Evolutionary conservation across 352 stramenopile genomes (phyloP).

Genomic region (Phytophthora ramorum): DNA sequence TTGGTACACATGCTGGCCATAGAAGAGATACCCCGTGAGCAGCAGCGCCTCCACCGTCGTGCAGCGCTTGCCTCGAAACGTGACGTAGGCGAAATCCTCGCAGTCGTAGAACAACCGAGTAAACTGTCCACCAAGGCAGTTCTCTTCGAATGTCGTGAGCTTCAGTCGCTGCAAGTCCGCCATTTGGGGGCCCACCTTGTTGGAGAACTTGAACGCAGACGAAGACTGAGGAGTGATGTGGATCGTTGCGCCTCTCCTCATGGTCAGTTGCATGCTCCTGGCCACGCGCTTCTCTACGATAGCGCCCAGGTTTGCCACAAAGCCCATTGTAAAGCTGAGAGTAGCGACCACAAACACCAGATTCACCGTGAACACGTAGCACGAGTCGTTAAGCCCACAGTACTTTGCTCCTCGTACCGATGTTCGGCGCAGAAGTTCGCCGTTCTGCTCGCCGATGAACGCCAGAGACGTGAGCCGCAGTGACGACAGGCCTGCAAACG

Average conservation of each 20-base stretch:
- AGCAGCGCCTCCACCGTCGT: slow-evolving; percentile 28
- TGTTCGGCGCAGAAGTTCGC: slow-evolving; percentile 8
- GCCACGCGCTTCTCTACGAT: background rate
- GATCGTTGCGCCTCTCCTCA: background rate
- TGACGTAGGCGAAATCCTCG: slow-evolving; percentile 29
- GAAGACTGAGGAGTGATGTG: slow-evolving; percentile 1
- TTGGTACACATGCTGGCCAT: slow-evolving; percentile 24
- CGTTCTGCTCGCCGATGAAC: slow-evolving; percentile 7
- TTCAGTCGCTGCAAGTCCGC: background rate
- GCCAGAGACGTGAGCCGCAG: slow-evolving; percentile 3
- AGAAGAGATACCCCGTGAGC: slow-evolving; percentile 25
- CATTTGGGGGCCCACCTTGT: background rate
- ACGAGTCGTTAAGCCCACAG: slow-evolving; percentile 17
- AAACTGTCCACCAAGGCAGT: slow-evolving; percentile 20
- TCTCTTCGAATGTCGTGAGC: slow-evolving; percentile 17
- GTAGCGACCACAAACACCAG: slow-evolving; percentile 14
- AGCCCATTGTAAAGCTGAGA: background rate
- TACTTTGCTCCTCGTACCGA: slow-evolving; percentile 6
- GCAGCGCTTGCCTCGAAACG: slow-evolving; percentile 8
- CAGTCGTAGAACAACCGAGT: slow-evolving; percentile 24
- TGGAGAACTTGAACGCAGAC: background rate
- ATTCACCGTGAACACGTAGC: slow-evolving; percentile 22
- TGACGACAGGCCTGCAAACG: background rate
- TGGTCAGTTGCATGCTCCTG: slow-evolving; percentile 3
- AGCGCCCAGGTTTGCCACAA: slow-evolving; percentile 7